Percentiles rank a stretch among this genome's conserved stretches.
Conservation (phyloP, 225 moss, liverwort and hornwort species). For the Takakia lepidozioides region DNA sequence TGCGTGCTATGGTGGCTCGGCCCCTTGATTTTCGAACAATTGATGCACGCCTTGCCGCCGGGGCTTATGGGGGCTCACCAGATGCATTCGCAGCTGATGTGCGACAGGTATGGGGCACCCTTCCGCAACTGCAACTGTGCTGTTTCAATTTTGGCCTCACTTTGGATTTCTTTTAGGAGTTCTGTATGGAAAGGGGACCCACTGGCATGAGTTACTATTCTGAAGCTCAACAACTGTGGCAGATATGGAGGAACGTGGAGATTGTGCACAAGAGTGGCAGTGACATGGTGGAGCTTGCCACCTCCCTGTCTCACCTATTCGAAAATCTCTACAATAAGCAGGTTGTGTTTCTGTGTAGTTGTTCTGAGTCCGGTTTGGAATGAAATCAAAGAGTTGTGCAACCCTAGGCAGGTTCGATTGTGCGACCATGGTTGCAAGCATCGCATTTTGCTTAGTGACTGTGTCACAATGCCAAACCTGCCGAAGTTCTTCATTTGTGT, state of each 20-base stretch:
- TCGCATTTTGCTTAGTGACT: too few species aligned
- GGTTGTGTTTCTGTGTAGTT: conserved; percentile 30
- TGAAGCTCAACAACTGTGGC: conserved; percentile 10
- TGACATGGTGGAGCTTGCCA: conserved; percentile 46
- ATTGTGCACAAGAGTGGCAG: conserved; percentile 65
- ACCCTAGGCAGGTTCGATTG: too few species aligned
- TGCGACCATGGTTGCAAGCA: too few species aligned
- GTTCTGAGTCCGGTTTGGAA: too few species aligned
- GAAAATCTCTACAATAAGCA: conserved; percentile 78
- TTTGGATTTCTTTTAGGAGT: too few species aligned
- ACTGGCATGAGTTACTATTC: too few species aligned
- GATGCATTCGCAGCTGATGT: conserved; percentile 93
- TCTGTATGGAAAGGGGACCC: too few species aligned
- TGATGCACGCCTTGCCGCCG: conserved; percentile 93
- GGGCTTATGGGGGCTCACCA: conserved; percentile 83
- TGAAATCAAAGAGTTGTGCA: too few species aligned
- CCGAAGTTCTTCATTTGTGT: neutral
- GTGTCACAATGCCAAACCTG: neutral
- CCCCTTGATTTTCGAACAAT: conserved; percentile 99
- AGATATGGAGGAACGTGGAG: conserved; percentile 97
- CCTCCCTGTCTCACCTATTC: conserved; percentile 61
- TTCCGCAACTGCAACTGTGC: too few species aligned
- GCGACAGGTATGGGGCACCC: conserved; percentile 53
- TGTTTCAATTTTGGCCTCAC: neutral
- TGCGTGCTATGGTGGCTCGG: conserved; percentile 73